These are phyloP conservation scores for Scutellaria baicalensis DNA, from an alignment of 257 asterid genomes.

Conservation along the genomic window DNA sequence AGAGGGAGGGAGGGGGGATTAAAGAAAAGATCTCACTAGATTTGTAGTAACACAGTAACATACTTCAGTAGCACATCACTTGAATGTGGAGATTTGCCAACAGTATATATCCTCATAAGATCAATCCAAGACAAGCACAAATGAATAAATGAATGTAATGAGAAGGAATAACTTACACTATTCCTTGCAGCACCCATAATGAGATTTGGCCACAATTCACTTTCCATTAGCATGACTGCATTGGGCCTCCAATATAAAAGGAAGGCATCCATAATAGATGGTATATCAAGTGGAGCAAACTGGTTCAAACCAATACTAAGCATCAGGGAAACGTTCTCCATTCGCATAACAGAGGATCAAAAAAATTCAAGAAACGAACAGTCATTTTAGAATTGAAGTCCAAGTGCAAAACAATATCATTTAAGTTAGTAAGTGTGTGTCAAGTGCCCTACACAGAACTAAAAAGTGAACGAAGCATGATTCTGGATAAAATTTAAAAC, in stretches of 20 bases:
- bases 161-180: slow-evolving; percentile 44
- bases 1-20: too few species aligned
- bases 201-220: slow-evolving; percentile 95
- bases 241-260: slow-evolving; percentile 81
- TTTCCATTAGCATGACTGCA: slow-evolving; percentile 75
- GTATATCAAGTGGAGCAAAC: slow-evolving; percentile 94
- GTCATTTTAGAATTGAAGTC: not conserved
- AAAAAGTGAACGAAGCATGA: too few species aligned
- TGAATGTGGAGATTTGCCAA: not conserved
- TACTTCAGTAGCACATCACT: not conserved
- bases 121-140: not conserved
- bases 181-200: slow-evolving; percentile 64
- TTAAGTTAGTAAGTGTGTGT: too few species aligned
- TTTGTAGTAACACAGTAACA: not conserved
- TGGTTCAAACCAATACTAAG: slow-evolving; percentile 21
- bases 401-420: not conserved
- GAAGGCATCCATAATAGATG: slow-evolving; percentile 69
- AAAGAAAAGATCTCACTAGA: not conserved
- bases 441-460: too few species aligned
- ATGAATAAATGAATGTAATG: not conserved
- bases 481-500: too few species aligned
- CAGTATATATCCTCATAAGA: not conserved
- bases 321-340: not conserved
- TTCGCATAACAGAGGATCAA: not conserved
- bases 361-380: too few species aligned